Evolutionary conservation across 2,329 filamentous ascomycete genomes (phyloP), one percentile per base, ranked within the genome.

Genomic region (Colletotrichum sp.): DNA sequence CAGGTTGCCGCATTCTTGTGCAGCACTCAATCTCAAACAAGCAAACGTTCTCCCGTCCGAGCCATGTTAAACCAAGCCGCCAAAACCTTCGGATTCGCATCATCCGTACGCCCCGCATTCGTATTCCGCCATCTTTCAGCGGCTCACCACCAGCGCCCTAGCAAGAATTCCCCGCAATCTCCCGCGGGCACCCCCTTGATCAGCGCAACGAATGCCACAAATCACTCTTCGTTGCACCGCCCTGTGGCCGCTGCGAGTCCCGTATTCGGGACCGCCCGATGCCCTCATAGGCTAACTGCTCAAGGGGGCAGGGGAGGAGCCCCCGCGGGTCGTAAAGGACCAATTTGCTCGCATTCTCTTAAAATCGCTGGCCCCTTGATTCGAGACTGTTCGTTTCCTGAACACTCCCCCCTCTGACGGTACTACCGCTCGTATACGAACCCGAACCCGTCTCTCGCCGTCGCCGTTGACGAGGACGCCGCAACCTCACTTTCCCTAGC

Each of bases 321-420:
- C 28, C 13, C 30, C 16, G 16, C 36, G 39, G 12, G 44, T 52
- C 44, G 44, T 21, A 52, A 52, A 52, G 44, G 9, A 52, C 44
- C 44, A 52, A 21, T 52, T 52, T 57, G 28, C 60, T 65, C 69
- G 69, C 60, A 65, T 71, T 71, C 68, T 70, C 67, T 69, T 62
- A 52, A 36, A 70, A 52, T 28, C 26, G 16, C 36, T 60, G 24
- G 24, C 24, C 59, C 30, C 28, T 34, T 34, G 32, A 32, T 18
- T 16, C 28, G 16, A 32, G 12, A 5, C 18, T n/a, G 3, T 16
- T 30, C n/a, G 59, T 36, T 63, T 67, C 13, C n/a, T 36, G 15
- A 21, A 36, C 34, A 55, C 21, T 64, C 30, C 28, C 26, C 36
- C n/a, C 30, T 65, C 26, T 2, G 3, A 60, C 21, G 15, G 18